Conservation (phyloP, 257 asterid species). For the Thymus quinquecostatus region DNA sequence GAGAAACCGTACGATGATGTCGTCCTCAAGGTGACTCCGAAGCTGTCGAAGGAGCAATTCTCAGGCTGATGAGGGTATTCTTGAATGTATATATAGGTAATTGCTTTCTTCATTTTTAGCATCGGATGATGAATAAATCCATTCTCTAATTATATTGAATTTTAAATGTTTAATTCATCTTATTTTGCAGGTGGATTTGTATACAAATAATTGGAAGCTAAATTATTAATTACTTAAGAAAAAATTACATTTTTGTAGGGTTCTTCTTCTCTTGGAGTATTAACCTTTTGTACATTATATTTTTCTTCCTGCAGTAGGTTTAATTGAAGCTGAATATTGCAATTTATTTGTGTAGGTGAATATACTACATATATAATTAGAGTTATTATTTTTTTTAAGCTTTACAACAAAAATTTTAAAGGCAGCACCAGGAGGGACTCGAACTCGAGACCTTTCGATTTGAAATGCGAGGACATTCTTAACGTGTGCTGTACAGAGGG, state of each 20-base stretch:
- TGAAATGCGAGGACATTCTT: no score
- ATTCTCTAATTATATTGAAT: no score
- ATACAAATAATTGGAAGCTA: background rate
- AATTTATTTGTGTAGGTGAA: no score
- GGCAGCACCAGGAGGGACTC: no score
- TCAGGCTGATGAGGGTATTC: slow-evolving; percentile 32
- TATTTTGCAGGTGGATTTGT: slow-evolving; percentile 28
- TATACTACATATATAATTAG: no score
- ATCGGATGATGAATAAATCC: no score
- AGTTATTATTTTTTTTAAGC: no score
- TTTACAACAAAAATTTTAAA: no score
- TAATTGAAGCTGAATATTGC: background rate
- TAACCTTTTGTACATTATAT: background rate
- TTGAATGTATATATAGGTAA: slow-evolving; percentile 44
- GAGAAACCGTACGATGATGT: slow-evolving; percentile 59
- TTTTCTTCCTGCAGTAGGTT: background rate
- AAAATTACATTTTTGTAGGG: background rate
- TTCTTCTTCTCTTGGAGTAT: background rate
- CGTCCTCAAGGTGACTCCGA: slow-evolving; percentile 55
- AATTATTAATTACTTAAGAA: no score
- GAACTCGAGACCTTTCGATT: no score
- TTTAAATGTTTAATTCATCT: no score
- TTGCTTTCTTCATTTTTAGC: background rate
- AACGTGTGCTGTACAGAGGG: no score
- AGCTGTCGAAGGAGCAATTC: slow-evolving; percentile 60